Evolutionary conservation across 2,329 filamentous ascomycete species (phyloP).

Genomic region (Verticillium alfalfae): DNA sequence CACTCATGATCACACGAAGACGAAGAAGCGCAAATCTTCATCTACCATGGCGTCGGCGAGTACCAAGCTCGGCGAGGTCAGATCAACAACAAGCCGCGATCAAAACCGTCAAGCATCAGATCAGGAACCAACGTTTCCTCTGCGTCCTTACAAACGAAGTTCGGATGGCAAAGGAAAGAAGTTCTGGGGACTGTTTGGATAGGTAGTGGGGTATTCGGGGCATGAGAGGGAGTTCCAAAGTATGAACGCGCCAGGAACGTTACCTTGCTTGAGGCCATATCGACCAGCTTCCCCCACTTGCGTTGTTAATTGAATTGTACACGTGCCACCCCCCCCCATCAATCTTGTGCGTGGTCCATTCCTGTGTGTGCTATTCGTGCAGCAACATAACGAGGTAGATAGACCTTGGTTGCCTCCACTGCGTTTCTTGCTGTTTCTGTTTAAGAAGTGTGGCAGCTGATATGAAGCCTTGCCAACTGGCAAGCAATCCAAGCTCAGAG

Average conservation of each 20-base stretch:
- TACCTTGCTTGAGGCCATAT: no score
- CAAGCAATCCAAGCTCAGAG: neutral
- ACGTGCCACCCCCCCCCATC: no score
- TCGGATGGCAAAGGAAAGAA: neutral
- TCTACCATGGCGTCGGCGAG: slow-evolving; percentile 35
- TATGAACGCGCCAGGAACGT: neutral
- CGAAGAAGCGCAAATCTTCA: slow-evolving; percentile 14
- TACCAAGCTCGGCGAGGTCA: slow-evolving; percentile 39
- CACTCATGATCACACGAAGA: neutral
- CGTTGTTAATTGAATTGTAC: no score
- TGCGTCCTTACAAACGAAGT: slow-evolving; percentile 3
- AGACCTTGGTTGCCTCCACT: no score
- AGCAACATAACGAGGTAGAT: no score
- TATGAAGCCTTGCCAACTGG: neutral
- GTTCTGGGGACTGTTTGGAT: slow-evolving; percentile 6
- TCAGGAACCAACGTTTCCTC: slow-evolving; percentile 5
- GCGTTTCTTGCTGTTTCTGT: no score
- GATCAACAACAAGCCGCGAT: neutral
- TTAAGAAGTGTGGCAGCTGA: neutral
- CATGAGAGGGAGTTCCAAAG: neutral
- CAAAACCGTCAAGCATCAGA: neutral
- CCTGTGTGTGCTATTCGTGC: no score
- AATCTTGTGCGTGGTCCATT: no score
- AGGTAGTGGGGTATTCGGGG: no score
- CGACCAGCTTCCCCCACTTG: no score